These are phyloP conservation scores for Apiospora sp. DNA, from an alignment of 2,329 filamentous ascomycete genomes.

Conservation along the genomic window DNA sequence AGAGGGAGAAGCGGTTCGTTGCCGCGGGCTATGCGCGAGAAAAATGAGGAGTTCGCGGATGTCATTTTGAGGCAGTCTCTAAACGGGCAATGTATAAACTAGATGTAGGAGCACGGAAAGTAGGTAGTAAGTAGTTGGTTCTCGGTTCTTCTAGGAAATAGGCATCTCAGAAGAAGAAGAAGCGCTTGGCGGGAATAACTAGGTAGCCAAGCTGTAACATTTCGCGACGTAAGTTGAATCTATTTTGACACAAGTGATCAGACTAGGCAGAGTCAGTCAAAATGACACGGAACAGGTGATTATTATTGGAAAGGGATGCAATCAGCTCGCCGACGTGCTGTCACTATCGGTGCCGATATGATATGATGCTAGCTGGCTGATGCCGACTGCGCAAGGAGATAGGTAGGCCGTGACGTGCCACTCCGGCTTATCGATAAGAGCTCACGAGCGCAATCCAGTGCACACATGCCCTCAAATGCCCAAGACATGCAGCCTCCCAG, in stretches of 20 bases:
- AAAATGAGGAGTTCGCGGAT: conserved; percentile 37
- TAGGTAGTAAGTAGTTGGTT: background rate
- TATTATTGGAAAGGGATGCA: background rate
- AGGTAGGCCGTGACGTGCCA: conserved; percentile 18
- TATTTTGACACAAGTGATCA: background rate
- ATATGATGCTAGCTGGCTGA: too few species aligned
- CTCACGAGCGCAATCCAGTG: conserved; percentile 26
- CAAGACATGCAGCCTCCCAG: conserved; percentile 25
- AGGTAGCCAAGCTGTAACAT: background rate
- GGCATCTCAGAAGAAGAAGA: conserved; percentile 1
- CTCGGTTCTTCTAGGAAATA: background rate
- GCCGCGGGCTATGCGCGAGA: conserved; percentile 38
- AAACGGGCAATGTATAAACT: background rate
- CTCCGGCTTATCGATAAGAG: conserved; percentile 28
- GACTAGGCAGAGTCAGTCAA: background rate
- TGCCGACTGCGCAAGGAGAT: background rate
- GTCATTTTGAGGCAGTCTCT: conserved; percentile 30
- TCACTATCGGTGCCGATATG: background rate
- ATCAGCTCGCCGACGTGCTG: background rate
- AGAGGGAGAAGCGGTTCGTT: conserved; percentile 31
- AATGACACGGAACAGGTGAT: conserved; percentile 4
- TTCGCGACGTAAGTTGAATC: conserved; percentile 5
- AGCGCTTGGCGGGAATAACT: conserved; percentile 6
- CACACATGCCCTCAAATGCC: conserved; percentile 22
- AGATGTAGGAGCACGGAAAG: background rate